Evolutionary conservation across 2,329 filamentous ascomycete species (phyloP), one percentile per base, ranked within the genome.

Genomic region (Colletotrichum aenigma): DNA sequence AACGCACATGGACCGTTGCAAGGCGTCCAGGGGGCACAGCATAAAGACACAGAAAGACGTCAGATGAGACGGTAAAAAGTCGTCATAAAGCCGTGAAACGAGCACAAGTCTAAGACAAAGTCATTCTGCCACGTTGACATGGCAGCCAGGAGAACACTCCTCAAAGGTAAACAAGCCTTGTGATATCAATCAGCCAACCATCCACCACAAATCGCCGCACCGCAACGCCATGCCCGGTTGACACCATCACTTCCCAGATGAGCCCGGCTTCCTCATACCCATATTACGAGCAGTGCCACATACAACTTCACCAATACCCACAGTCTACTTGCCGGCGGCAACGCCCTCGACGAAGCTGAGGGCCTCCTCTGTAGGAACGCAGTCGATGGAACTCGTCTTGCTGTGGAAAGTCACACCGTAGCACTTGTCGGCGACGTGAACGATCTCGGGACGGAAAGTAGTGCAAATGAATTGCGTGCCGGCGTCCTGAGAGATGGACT

Each of bases 371-470:
- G 93, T 92, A 77, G 92, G 93, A 66, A 98, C 96, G 68, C 96
- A 96, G 86, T 97, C 95, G 81, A 99, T 98, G 52, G 93, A 95
- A 87, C 95, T 98, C 78, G 96, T 97, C 90, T 98, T 98, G 85
- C 96, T 96, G 78, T 92, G 91, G 85, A 96, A 98, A 67, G 95
- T 95, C 67, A 99, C 97, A 76, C 97, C 97, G 84, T 99, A 99
- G 86, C 96, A 98, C 87, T 98, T 98, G 87, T 98, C 96, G 4
- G 97, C 97, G 24, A 98, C 95, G 76, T 94, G 92, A 78, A 99
- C 91, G 90, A 99, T 98, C 86, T 99, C 97, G 2, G 97, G 97
- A 74, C 97, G 91, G 91, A 99, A 99, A 4, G 97, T 99, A 6
- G 97, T 99, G 89, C 97, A 98, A 85, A 99, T 99, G 83, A 99